phyloP scores from a whole-genome alignment of 768 basidiomycete species.

The Mycena albidolilacea region DNA sequence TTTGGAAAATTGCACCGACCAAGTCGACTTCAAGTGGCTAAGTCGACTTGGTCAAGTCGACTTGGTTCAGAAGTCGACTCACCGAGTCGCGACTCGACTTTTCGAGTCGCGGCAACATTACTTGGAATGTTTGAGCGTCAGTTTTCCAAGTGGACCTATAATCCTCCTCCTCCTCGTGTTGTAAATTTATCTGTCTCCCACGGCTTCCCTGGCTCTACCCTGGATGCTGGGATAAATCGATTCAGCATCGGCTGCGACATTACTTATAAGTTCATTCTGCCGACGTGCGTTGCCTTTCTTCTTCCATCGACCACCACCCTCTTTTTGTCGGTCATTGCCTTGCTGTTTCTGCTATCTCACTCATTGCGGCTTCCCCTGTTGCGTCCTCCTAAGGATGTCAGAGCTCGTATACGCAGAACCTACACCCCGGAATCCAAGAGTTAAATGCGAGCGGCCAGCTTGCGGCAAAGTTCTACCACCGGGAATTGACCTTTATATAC shows the following conservation, averaged over 20 bases:
- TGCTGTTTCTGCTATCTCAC: neutral
- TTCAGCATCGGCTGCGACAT: neutral
- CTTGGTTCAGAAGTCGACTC: too few species aligned
- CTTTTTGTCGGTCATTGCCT: neutral
- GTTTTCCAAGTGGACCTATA: too few species aligned
- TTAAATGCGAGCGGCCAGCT: constrained; percentile 3
- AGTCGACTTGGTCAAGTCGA: too few species aligned
- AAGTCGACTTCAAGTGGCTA: too few species aligned
- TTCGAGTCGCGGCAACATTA: too few species aligned
- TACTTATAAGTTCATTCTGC: neutral
- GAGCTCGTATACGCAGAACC: neutral
- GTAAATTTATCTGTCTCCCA: too few species aligned
- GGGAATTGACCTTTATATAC: neutral
- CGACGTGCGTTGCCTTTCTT: neutral
- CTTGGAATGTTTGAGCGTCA: too few species aligned
- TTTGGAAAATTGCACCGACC: too few species aligned
- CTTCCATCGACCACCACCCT: neutral
- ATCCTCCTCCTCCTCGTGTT: too few species aligned
- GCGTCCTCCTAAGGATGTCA: neutral
- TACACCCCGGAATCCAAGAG: neutral
- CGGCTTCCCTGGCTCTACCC: neutral
- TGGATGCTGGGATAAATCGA: neutral
- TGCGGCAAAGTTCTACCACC: neutral
- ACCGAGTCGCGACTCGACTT: too few species aligned
- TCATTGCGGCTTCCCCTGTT: too few species aligned